phyloP scores from a whole-genome alignment of 2,329 filamentous ascomycete species.

The Neonectria faginata region DNA sequence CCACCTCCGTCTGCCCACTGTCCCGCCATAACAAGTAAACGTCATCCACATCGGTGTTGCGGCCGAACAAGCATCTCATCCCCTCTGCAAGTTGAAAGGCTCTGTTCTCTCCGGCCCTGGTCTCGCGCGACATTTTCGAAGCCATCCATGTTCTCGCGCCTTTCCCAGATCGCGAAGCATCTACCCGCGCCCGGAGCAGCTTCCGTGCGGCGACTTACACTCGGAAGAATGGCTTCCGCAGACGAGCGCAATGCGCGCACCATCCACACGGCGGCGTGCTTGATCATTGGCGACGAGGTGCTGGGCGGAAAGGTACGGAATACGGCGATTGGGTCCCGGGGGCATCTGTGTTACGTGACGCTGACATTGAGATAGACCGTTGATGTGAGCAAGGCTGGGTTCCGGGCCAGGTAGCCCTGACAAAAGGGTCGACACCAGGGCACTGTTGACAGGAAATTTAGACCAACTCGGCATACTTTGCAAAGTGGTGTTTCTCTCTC shows the following conservation, averaged over 20 bases:
- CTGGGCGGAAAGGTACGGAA: slow-evolving; percentile 85
- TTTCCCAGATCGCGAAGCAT: slow-evolving; percentile 80
- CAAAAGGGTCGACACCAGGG: neutral
- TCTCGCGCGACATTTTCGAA: slow-evolving; percentile 19
- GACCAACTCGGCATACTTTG: slow-evolving; percentile 74
- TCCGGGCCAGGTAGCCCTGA: slow-evolving; percentile 9
- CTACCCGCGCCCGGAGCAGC: slow-evolving; percentile 55
- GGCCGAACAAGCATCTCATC: neutral
- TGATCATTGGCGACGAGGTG: slow-evolving; percentile 98
- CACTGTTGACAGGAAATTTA: slow-evolving; percentile 47
- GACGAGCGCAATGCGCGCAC: slow-evolving; percentile 70
- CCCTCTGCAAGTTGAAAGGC: slow-evolving; percentile 6
- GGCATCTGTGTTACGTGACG: neutral
- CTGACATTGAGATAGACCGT: slow-evolving; percentile 49
- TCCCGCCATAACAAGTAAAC: slow-evolving; percentile 24
- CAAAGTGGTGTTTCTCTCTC: slow-evolving; percentile 72
- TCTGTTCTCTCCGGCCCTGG: slow-evolving; percentile 2
- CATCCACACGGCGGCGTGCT: slow-evolving; percentile 89
- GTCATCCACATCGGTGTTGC: slow-evolving; percentile 17
- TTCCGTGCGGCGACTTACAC: slow-evolving; percentile 51
- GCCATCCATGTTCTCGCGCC: slow-evolving; percentile 76
- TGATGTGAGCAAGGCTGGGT: slow-evolving; percentile 50
- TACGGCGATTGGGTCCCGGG: slow-evolving; percentile 7
- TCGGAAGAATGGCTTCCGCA: slow-evolving; percentile 57
- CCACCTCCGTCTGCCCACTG: slow-evolving; percentile 21